A percentile compares a stretch with the other conserved stretches of the same genome.
These are phyloP conservation scores for Cryptosporidium sp. DNA, from an alignment of 169 alveolate genomes.

Conservation along the genomic window DNA sequence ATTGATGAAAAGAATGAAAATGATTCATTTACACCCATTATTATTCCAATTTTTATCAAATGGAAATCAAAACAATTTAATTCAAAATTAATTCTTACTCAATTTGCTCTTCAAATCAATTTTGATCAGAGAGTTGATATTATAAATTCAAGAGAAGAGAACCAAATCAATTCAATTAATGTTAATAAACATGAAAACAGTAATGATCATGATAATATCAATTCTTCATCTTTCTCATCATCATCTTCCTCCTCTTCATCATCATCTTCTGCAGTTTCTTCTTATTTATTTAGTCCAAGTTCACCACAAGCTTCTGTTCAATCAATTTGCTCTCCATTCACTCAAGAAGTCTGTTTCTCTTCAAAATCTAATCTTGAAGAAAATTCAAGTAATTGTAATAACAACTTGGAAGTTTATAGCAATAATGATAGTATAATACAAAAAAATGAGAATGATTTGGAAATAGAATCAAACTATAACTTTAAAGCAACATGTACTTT, in stretches of 20 bases:
- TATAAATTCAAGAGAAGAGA: background rate
- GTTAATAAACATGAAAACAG: background rate
- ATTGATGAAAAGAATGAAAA: background rate
- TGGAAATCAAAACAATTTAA: slow-evolving; percentile 25
- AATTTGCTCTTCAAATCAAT: slow-evolving; percentile 49
- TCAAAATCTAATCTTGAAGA: slow-evolving; percentile 1
- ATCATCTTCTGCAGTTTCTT: background rate
- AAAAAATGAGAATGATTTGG: background rate
- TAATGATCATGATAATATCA: background rate
- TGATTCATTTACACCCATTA: background rate
- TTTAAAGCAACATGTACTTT: slow-evolving; percentile 52
- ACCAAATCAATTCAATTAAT: background rate
- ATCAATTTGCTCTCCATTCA: background rate
- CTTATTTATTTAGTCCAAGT: slow-evolving; percentile 4
- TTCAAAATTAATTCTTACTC: slow-evolving; percentile 40
- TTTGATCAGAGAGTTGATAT: background rate
- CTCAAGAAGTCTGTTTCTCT: background rate
- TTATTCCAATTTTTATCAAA: slow-evolving; percentile 59
- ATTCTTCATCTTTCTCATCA: background rate
- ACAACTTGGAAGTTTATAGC: background rate
- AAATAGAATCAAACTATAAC: background rate
- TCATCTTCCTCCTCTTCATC: background rate
- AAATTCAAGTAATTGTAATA: background rate
- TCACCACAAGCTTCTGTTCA: slow-evolving; percentile 17
- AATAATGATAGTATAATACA: background rate